Percentiles rank a stretch among this genome's conserved stretches.
Conservation (phyloP, 108 stramenopile species). For the Cyclostephanos tholiformis region DNA sequence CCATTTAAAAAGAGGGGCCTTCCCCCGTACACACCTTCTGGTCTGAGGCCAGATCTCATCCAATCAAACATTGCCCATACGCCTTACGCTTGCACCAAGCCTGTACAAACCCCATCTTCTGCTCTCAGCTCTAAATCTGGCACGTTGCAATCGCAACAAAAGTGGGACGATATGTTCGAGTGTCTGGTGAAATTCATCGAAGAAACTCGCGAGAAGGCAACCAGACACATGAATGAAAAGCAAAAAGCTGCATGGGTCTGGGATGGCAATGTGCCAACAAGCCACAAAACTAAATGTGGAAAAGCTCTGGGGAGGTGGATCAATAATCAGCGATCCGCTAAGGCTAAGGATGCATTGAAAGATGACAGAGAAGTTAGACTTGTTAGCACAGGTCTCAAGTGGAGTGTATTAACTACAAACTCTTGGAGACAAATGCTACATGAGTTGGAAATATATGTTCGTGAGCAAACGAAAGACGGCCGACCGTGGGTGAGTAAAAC, state of each 20-base stretch:
- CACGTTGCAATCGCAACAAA: slow-evolving; percentile 64
- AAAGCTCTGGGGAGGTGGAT: slow-evolving; percentile 89
- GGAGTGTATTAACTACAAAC: slow-evolving; percentile 90
- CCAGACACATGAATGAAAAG: slow-evolving; percentile 56
- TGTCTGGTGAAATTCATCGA: slow-evolving; percentile 73
- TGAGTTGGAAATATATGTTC: slow-evolving; percentile 80
- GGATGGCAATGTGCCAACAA: slow-evolving; percentile 82
- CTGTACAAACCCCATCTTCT: slow-evolving; percentile 34
- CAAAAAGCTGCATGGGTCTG: slow-evolving; percentile 74
- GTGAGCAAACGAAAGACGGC: slow-evolving; percentile 59
- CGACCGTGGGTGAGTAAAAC: slow-evolving; percentile 59
- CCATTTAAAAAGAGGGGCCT: slow-evolving; percentile 33
- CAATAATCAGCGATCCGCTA: slow-evolving; percentile 87
- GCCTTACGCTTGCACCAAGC: slow-evolving; percentile 15
- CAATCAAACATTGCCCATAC: slow-evolving; percentile 11
- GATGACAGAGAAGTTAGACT: slow-evolving; percentile 78
- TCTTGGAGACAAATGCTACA: slow-evolving; percentile 86
- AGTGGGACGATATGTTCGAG: slow-evolving; percentile 89
- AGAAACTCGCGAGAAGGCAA: slow-evolving; percentile 63
- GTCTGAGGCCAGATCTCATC: slow-evolving; percentile 20
- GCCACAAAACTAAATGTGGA: slow-evolving; percentile 68
- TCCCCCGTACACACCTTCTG: slow-evolving; percentile 10
- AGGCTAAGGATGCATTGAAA: slow-evolving; percentile 78
- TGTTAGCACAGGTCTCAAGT: slow-evolving; percentile 81
- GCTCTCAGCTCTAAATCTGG: slow-evolving; percentile 34